phyloP scores from a whole-genome alignment of 2,329 filamentous ascomycete genomes.

The Knufia fluminis region DNA sequence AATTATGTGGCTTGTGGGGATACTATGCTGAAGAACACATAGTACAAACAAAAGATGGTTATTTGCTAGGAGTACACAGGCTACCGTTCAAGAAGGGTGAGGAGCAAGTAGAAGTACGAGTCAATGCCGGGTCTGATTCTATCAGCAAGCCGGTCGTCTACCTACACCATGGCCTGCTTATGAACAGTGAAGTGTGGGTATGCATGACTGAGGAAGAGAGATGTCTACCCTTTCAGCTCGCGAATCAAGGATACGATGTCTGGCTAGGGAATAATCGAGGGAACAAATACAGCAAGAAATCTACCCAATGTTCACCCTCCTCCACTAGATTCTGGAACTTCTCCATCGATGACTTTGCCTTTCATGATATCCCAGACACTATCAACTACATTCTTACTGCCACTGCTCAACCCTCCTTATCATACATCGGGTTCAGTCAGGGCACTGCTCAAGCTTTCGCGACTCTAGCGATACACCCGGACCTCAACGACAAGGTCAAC shows the following conservation, averaged over 20 bases:
- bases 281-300: constrained; percentile 99
- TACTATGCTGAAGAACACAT: constrained; percentile 96
- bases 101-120: constrained; percentile 44
- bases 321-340: constrained; percentile 88
- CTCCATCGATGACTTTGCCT: constrained; percentile 96
- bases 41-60: constrained; percentile 88
- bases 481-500: constrained; percentile 84
- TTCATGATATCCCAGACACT: constrained; percentile 91
- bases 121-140: constrained; percentile 62
- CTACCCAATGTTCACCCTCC: constrained; percentile 62
- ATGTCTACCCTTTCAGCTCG: constrained; percentile 78
- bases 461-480: constrained; percentile 81
- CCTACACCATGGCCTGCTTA: constrained; percentile 88
- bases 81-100: constrained; percentile 74
- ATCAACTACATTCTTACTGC: constrained; percentile 84
- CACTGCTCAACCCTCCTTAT: constrained; percentile 73
- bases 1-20: constrained; percentile 83
- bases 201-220: constrained; percentile 78
- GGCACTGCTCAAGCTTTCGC: constrained; percentile 96
- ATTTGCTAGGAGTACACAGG: constrained; percentile 80
- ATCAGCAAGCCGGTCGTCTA: constrained; percentile 80
- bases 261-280: constrained; percentile 97
- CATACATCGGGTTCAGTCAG: constrained; percentile 95
- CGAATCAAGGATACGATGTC: constrained; percentile 88
- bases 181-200: constrained; percentile 99